These are phyloP conservation scores for Solanum chiquidenum DNA, from an alignment of 257 asterid species.

Conservation along the genomic window DNA sequence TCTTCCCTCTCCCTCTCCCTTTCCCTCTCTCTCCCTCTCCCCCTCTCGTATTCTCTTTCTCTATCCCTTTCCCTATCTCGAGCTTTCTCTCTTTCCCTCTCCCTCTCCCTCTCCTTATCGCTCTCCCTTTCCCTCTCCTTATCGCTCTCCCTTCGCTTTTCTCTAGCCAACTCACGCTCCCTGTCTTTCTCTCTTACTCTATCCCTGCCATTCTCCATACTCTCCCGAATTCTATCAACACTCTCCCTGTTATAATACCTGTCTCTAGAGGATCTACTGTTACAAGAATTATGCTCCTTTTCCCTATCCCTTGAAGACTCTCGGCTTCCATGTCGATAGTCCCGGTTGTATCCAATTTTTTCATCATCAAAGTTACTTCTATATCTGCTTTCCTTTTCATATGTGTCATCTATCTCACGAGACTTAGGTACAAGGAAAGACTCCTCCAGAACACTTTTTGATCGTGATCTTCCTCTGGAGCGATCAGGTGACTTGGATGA, in stretches of 20 bases:
- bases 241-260: constrained; percentile 36
- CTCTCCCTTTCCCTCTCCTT: constrained; percentile 13
- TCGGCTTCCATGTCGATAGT: constrained; percentile 31
- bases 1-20: constrained; percentile 22
- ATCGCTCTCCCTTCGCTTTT: constrained; percentile 22
- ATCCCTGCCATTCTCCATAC: constrained; percentile 44
- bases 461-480: constrained; percentile 55
- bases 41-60: constrained; percentile 24
- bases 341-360: constrained; percentile 17
- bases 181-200: constrained; percentile 22
- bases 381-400: constrained; percentile 22
- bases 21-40: constrained; percentile 15
- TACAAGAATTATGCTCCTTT: constrained; percentile 44
- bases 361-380: constrained; percentile 46
- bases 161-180: constrained; percentile 7
- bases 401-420: constrained; percentile 14
- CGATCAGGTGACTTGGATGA: constrained; percentile 45
- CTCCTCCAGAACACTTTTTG: constrained; percentile 47
- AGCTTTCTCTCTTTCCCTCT: constrained; percentile 10
- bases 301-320: constrained; percentile 37
- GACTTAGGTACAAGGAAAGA: constrained; percentile 20
- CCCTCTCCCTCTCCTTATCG: constrained; percentile 17
- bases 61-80: constrained; percentile 27
- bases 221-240: constrained; percentile 37
- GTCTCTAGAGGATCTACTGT: constrained; percentile 35